phyloP scores from a whole-genome alignment of 768 basidiomycete species.

The Hericium coralloides region DNA sequence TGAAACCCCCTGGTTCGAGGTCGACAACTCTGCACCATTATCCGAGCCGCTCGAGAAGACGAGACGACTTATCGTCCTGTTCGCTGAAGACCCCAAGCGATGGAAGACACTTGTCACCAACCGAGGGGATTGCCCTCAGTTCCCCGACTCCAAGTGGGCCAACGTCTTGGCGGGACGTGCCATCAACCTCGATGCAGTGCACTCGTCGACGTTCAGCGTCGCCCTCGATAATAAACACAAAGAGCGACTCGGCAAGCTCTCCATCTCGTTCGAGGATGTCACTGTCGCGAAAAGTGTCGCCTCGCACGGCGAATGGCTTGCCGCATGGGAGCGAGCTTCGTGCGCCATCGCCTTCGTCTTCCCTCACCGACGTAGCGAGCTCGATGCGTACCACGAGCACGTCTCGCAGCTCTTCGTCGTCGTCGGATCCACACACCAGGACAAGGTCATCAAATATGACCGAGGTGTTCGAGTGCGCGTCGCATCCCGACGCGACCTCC shows the following conservation, averaged over 20 bases:
- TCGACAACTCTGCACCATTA: background rate
- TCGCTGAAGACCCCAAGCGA: background rate
- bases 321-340: conserved; percentile 14
- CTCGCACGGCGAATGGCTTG: conserved; percentile 16
- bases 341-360: conserved; percentile 18
- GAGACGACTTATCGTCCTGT: background rate
- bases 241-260: background rate
- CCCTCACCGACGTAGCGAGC: conserved; percentile 19
- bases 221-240: background rate
- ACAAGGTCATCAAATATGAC: conserved; percentile 24
- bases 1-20: background rate
- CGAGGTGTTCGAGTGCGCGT: conserved; percentile 20
- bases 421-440: conserved; percentile 5
- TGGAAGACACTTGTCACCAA: background rate
- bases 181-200: background rate
- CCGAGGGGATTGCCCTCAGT: background rate
- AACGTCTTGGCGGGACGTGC: too few species aligned
- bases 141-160: background rate
- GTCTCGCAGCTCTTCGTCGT: conserved; percentile 19
- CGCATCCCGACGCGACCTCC: conserved; percentile 6
- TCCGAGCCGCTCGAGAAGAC: background rate
- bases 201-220: background rate
- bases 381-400: conserved; percentile 18
- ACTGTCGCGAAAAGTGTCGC: background rate
- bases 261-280: background rate